Evolutionary conservation across 345 rosid genomes (phyloP), one percentile per base, ranked within the genome.

Genomic region (Syzygium grande): DNA sequence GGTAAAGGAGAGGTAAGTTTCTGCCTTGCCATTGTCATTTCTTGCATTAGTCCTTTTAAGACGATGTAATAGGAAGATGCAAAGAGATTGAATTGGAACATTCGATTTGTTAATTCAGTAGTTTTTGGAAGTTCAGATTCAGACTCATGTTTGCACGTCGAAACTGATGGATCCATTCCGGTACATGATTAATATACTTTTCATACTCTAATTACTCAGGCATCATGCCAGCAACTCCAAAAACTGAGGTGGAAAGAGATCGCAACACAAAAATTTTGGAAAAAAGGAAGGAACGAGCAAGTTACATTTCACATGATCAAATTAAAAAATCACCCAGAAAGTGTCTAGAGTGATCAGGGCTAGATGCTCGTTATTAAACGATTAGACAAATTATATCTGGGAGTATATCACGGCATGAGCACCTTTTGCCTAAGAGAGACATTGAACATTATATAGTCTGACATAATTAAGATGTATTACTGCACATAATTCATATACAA

Each of bases 1-100:
- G 84, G 91, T 11, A 85, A 89, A 9, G 87, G 87, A 87, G 93
- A 97, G 98, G 98, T 95, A 88, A 34, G 9, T 84, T 58, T 51
- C 46, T 52, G 38, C 46, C 53, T 19, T 16, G n/a, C 21, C 29
- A 41, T 87, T 34, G 1, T 84, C 53, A 21, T 85, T 58, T 41
- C 38, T 41, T 29, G n/a, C 43, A 11, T 80, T 80, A 46, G 27
- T 52, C 1, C n/a, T 79, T 79, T 56, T 1, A 0, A 23, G 59
- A 55, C 0, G 11, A 55, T 1, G 11, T 55, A 0, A 22, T 55
- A 56, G n/a, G n/a, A 56, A 56, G 61, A 23, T 56, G 61, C 2
- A 56, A 0, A 56, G 2, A 56, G 61, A 56, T 23, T 56, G 61
- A 56, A 56, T 9, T 56, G 61, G 25, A 56, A 56, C 1, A 10